Percentiles rank a stretch among this genome's conserved stretches.
Conservation (phyloP, 805 yeast species). For the Cyberlindnera sargentensis region DNA sequence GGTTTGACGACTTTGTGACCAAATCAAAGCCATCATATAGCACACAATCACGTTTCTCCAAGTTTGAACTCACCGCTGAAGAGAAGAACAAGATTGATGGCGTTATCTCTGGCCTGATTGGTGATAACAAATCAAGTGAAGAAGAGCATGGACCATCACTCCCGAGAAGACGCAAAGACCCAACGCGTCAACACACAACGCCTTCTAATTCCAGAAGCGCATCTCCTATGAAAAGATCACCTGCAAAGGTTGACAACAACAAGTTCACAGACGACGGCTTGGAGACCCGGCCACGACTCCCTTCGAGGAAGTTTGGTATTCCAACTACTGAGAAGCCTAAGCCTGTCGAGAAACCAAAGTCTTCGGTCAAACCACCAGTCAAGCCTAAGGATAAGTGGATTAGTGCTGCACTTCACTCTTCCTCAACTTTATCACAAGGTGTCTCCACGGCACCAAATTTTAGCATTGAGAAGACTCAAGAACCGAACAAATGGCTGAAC, state of each 20-base stretch:
- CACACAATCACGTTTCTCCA: slow-evolving; percentile 11
- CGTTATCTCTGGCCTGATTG: slow-evolving; percentile 12
- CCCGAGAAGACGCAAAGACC: slow-evolving; percentile 3
- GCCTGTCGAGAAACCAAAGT: not conserved
- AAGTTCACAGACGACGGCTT: not conserved
- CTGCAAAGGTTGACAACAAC: slow-evolving; percentile 12
- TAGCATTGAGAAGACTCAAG: not conserved
- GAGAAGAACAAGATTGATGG: slow-evolving; percentile 15
- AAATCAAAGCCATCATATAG: slow-evolving; percentile 1
- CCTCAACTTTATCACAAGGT: slow-evolving; percentile 10
- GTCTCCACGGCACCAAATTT: slow-evolving; percentile 2
- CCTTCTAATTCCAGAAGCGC: not conserved
- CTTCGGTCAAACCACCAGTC: slow-evolving; percentile 4
- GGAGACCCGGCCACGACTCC: slow-evolving; percentile 2
- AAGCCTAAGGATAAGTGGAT: slow-evolving; percentile 13
- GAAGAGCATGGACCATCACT: slow-evolving; percentile 1
- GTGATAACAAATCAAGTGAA: not conserved
- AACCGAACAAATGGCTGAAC: slow-evolving; percentile 5
- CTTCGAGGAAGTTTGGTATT: slow-evolving; percentile 1
- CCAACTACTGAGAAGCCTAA: not conserved
- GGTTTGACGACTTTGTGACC: slow-evolving; percentile 20
- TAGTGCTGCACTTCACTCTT: slow-evolving; percentile 7
- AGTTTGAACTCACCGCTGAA: slow-evolving; percentile 16
- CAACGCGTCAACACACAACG: not conserved
- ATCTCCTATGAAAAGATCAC: slow-evolving; percentile 16